Evolutionary conservation across 768 basidiomycete species (phyloP), one percentile per base, ranked within the genome.

Genomic region (Boletus edulis): DNA sequence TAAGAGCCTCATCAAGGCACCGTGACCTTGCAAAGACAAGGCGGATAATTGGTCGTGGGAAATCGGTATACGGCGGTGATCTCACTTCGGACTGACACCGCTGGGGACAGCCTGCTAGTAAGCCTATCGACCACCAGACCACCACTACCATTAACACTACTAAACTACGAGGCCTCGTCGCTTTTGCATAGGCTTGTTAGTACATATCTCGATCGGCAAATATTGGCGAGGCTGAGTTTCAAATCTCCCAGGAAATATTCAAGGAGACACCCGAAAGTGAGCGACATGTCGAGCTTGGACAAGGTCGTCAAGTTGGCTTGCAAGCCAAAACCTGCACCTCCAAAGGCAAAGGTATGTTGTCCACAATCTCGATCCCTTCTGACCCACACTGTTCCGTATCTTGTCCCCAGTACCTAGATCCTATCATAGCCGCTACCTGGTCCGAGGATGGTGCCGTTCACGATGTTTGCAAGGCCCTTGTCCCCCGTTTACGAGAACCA

Each of bases 371-470:
- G 43, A n/a, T 38, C 37, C 8, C 11, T 12, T 3, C 17, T 8
- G 42, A 37, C 52, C 24, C 47, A 56, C 41, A 51, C 51, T 20
- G 9, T 42, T 12, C 20, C 35, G 39, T 32, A 8, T 17, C 35
- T 45, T 11, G 40, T 34, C 45, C 22, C 14, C 68, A 98, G 94
- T 99, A 98, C 76, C 81, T 99, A 57, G 95, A 98, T 76, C 86
- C 91, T 22, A 94, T 99, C 71, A 88, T 99, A 61, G 88, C 93
- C 51, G 93, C 94, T 31, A 98, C 96, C n/a, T 98, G 92, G 84
- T 87, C 89, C 17, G 91, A 96, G 55, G 96, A 98, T 65, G 94
- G 95, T 27, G 85, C 93, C 42, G 81, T 98, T 9, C 85, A 89
- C 62, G 96, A 98, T 71, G 91, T 98, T 60, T 92, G 92, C 76